These are phyloP conservation scores for Glycine latifolia DNA, from an alignment of 306 rosid genomes.

Conservation along the genomic window DNA sequence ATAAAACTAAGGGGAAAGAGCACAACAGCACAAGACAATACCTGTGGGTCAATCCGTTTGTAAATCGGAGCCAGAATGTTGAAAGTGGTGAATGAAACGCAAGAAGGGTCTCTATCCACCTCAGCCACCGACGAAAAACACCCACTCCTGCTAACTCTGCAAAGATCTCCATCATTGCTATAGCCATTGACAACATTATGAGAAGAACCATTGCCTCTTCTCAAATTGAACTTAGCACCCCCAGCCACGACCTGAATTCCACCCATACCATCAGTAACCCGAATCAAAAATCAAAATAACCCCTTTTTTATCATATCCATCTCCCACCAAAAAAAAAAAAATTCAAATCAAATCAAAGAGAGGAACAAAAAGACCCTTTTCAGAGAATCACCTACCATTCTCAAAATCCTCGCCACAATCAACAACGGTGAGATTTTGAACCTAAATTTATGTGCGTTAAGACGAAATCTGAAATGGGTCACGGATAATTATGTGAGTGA, in stretches of 20 bases:
- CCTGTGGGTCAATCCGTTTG: constrained; percentile 88
- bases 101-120: constrained; percentile 50
- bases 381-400: constrained; percentile 52
- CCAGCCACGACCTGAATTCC: constrained; percentile 64
- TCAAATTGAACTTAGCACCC: constrained; percentile 54
- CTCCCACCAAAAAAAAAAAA: not conserved
- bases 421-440: constrained; percentile 9
- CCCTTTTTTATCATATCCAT: not conserved
- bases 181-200: constrained; percentile 35
- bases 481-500: constrained; percentile 9
- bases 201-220: constrained; percentile 52
- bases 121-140: constrained; percentile 52
- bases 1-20: not conserved
- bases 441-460: not conserved
- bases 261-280: constrained; percentile 38
- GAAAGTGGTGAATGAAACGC: constrained; percentile 83
- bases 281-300: constrained; percentile 5
- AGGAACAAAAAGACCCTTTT: not conserved
- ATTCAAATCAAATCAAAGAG: not conserved
- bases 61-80: constrained; percentile 85
- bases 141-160: constrained; percentile 44
- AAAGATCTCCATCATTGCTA: constrained; percentile 51
- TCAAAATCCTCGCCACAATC: constrained; percentile 54
- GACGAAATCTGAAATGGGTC: constrained; percentile 24
- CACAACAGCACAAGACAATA: constrained; percentile 44